These are phyloP conservation scores for Moelleriella libera DNA, from an alignment of 2,329 filamentous ascomycete species.

Conservation along the genomic window DNA sequence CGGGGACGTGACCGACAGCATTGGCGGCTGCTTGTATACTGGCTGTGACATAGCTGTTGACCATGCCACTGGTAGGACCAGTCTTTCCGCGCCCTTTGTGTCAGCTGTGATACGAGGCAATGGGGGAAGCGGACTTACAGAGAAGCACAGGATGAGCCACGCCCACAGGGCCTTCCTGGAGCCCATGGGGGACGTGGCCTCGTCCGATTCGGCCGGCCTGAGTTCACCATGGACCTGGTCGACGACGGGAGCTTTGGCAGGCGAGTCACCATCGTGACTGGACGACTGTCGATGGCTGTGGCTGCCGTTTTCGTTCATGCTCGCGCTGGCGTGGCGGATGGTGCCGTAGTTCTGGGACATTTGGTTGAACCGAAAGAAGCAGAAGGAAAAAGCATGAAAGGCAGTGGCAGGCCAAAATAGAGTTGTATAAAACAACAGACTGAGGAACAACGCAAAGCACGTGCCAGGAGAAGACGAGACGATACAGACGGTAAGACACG, in stretches of 20 bases:
- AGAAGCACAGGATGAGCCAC: slow-evolving; percentile 9
- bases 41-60: slow-evolving; percentile 8
- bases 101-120: neutral
- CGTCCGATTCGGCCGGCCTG: neutral
- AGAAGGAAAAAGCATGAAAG: neutral
- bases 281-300: neutral
- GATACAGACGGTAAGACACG: neutral
- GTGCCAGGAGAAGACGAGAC: too few relatives aligned
- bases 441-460: too few relatives aligned
- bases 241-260: neutral
- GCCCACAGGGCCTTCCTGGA: slow-evolving; percentile 7
- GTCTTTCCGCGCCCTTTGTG: slow-evolving; percentile 2
- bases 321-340: neutral
- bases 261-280: neutral
- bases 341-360: neutral
- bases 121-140: slow-evolving; percentile 1
- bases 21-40: slow-evolving; percentile 9
- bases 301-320: neutral
- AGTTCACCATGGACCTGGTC: neutral
- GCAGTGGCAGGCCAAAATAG: neutral
- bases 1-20: slow-evolving; percentile 7
- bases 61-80: slow-evolving; percentile 7
- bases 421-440: neutral
- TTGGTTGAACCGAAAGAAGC: neutral
- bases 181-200: slow-evolving; percentile 1